These are phyloP conservation scores for Pseudocercospora eumusae DNA, from an alignment of 2,329 filamentous ascomycete genomes.

Conservation along the genomic window DNA sequence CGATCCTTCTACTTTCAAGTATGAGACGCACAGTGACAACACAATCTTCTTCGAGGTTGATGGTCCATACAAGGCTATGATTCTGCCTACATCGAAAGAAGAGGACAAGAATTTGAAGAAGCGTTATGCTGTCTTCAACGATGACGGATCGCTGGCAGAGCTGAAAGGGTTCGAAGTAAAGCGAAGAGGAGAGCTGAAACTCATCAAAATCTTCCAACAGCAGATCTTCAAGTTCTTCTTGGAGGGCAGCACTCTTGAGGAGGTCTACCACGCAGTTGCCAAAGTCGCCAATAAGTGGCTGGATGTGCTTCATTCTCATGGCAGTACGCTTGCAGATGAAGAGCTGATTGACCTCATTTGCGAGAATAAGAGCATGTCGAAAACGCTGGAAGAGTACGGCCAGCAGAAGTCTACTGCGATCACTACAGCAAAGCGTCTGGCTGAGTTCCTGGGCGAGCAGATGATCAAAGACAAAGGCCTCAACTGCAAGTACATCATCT, in stretches of 20 bases:
- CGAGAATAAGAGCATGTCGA: slow-evolving; percentile 97
- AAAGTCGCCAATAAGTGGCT: slow-evolving; percentile 96
- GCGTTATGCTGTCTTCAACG: slow-evolving; percentile 97
- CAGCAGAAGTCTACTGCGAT: slow-evolving; percentile 98
- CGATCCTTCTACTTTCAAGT: slow-evolving; percentile 78
- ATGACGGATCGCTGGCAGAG: slow-evolving; percentile 92
- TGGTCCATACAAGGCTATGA: slow-evolving; percentile 95
- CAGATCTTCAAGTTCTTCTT: slow-evolving; percentile 99
- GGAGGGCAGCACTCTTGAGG: slow-evolving; percentile 80
- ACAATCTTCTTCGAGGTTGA: slow-evolving; percentile 99
- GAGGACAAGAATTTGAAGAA: slow-evolving; percentile 99
- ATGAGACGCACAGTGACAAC: slow-evolving; percentile 97
- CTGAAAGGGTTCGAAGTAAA: slow-evolving; percentile 98
- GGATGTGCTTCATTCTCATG: slow-evolving; percentile 87
- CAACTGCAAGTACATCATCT: slow-evolving; percentile 99
- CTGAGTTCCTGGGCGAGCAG: slow-evolving; percentile 94
- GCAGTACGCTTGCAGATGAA: slow-evolving; percentile 87
- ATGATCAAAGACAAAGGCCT: slow-evolving; percentile 99
- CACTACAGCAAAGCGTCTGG: slow-evolving; percentile 90
- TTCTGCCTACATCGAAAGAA: slow-evolving; percentile 94
- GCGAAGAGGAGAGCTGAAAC: slow-evolving; percentile 92
- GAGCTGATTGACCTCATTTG: slow-evolving; percentile 99
- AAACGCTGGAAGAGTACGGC: slow-evolving; percentile 95
- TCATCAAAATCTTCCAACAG: slow-evolving; percentile 99
- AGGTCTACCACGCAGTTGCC: slow-evolving; percentile 89